Conservation (phyloP, 805 yeast species). For the Lipomyces starkeyi region DNA sequence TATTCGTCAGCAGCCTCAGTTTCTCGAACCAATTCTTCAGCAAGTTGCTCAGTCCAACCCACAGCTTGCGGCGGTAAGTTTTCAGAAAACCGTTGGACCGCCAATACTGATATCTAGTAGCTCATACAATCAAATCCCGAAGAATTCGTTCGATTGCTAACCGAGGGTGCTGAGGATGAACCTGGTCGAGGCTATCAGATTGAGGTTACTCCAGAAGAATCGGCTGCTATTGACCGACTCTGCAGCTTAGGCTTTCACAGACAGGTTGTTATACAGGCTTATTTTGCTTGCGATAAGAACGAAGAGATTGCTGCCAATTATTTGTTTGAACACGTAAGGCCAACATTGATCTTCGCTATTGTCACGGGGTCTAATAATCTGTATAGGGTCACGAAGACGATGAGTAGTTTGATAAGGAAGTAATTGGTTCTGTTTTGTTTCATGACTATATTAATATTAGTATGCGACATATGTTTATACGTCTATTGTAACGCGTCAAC, state of each 20-base stretch:
- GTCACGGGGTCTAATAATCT: not conserved
- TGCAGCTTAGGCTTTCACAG: conserved; percentile 94
- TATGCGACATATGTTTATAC: not conserved
- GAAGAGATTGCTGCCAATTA: conserved; percentile 96
- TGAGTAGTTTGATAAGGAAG: conserved; percentile 18
- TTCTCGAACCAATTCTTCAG: conserved; percentile 81
- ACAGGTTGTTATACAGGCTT: conserved; percentile 85
- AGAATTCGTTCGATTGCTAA: conserved; percentile 74
- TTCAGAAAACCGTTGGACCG: not conserved
- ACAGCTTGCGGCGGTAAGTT: conserved; percentile 67
- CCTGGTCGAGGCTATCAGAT: conserved; percentile 58
- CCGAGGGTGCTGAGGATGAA: conserved; percentile 52
- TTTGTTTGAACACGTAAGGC: conserved; percentile 59
- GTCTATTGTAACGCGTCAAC: not conserved
- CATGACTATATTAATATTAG: not conserved
- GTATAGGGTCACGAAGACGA: conserved; percentile 37
- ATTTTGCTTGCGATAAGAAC: conserved; percentile 96
- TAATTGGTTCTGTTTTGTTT: conserved; percentile 6
- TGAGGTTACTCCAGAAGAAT: conserved; percentile 77
- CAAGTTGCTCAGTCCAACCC: conserved; percentile 84
- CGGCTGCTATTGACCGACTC: conserved; percentile 84
- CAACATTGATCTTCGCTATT: not conserved
- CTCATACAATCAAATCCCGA: conserved; percentile 68
- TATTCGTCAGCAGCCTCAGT: conserved; percentile 83
- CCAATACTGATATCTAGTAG: not conserved